These are phyloP conservation scores for Phytophthora quininea DNA, from an alignment of 352 stramenopile genomes.

Conservation along the genomic window DNA sequence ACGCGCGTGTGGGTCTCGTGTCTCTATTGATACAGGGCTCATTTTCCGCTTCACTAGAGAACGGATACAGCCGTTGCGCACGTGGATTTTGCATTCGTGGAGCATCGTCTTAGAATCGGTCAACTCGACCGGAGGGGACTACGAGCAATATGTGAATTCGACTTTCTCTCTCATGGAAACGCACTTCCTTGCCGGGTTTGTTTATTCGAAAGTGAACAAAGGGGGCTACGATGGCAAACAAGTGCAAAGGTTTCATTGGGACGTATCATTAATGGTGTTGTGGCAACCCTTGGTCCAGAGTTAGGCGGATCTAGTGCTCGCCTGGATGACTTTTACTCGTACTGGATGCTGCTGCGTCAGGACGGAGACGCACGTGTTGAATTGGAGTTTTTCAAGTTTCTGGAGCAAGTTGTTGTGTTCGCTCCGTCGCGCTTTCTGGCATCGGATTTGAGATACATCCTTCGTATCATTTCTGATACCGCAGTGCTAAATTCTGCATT, in stretches of 20 bases:
- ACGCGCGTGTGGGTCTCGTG: slow-evolving; percentile 70
- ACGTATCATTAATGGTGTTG: slow-evolving; percentile 71
- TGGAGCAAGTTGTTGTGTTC: slow-evolving; percentile 87
- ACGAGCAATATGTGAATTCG: slow-evolving; percentile 84
- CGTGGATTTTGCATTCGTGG: slow-evolving; percentile 87
- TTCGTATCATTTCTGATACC: slow-evolving; percentile 62
- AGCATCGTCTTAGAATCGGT: slow-evolving; percentile 85
- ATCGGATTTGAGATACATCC: slow-evolving; percentile 63
- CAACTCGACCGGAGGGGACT: slow-evolving; percentile 72
- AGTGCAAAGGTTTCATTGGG: slow-evolving; percentile 65
- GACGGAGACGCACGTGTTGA: slow-evolving; percentile 74
- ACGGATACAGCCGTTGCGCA: slow-evolving; percentile 75
- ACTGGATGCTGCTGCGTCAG: slow-evolving; percentile 75
- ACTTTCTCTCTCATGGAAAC: slow-evolving; percentile 76
- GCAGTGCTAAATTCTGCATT: slow-evolving; percentile 30
- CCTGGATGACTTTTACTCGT: slow-evolving; percentile 70
- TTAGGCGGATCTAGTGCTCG: slow-evolving; percentile 45
- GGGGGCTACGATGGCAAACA: slow-evolving; percentile 49
- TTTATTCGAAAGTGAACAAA: slow-evolving; percentile 75
- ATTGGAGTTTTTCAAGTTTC: slow-evolving; percentile 79
- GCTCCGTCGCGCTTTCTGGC: slow-evolving; percentile 63
- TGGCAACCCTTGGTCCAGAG: slow-evolving; percentile 68
- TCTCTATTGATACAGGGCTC: slow-evolving; percentile 76
- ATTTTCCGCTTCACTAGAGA: slow-evolving; percentile 77
- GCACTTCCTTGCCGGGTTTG: slow-evolving; percentile 78